A percentile compares a stretch with the other conserved stretches of the same genome.
phyloP scores from a whole-genome alignment of 257 asterid species.

The Lantana camara region DNA sequence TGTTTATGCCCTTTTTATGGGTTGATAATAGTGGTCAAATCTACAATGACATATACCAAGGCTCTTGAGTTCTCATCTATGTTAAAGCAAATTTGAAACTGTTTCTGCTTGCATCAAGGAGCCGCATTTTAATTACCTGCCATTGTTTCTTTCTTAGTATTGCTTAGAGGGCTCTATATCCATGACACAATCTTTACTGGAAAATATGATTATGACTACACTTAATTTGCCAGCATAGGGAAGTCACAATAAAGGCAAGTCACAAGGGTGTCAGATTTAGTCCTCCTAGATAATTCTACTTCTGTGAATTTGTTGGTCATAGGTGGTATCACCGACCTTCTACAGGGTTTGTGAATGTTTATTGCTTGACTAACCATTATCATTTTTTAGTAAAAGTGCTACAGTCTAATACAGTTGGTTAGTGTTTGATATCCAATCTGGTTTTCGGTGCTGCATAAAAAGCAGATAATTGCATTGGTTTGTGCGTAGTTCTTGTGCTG shows the following conservation, averaged over 20 bases:
- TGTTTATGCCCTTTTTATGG: slow-evolving; percentile 5
- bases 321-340: slow-evolving; percentile 22
- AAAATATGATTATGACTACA: too few relatives aligned
- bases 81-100: slow-evolving; percentile 23
- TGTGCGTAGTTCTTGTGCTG: not conserved
- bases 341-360: slow-evolving; percentile 6
- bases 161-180: not conserved
- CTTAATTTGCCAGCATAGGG: too few relatives aligned
- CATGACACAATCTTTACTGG: not conserved
- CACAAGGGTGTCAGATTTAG: not conserved
- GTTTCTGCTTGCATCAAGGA: slow-evolving; percentile 15
- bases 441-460: slow-evolving; percentile 8
- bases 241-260: too few relatives aligned
- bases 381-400: slow-evolving; percentile 11
- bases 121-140: slow-evolving; percentile 20
- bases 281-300: slow-evolving; percentile 4
- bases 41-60: slow-evolving; percentile 15
- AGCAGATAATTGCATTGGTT: slow-evolving; percentile 9
- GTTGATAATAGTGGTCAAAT: slow-evolving; percentile 20
- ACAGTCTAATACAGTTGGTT: slow-evolving; percentile 20
- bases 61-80: slow-evolving; percentile 9
- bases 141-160: slow-evolving; percentile 14
- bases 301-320: slow-evolving; percentile 11
- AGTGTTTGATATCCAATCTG: slow-evolving; percentile 3
- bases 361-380: slow-evolving; percentile 17